Conservation (phyloP, 495 filamentous ascomycete genomes). For the Trichoderma reesei region DNA sequence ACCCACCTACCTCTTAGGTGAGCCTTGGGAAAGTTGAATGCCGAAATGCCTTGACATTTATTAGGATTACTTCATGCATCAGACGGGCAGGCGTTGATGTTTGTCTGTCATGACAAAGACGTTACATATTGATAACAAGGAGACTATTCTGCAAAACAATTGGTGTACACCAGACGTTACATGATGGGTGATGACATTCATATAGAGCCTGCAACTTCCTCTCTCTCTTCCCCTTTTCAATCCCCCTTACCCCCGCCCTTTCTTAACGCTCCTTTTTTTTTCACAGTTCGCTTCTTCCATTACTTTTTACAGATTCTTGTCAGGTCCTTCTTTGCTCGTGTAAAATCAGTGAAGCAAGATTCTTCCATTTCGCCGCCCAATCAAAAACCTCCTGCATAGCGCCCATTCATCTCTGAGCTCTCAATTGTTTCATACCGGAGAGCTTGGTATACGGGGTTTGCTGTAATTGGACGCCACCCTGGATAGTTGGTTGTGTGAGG, state of each 20-base stretch:
- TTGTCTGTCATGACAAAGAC: conserved; percentile 6
- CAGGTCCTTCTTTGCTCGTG: neutral
- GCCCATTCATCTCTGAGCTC: neutral
- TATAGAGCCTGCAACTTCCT: neutral
- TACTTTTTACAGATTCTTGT: neutral
- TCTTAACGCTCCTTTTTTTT: too few relatives aligned
- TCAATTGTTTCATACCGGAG: neutral
- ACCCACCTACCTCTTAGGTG: too few relatives aligned
- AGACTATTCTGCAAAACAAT: conserved; percentile 5
- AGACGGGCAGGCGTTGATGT: neutral
- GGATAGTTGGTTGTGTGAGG: neutral
- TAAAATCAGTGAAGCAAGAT: neutral
- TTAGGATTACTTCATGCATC: neutral
- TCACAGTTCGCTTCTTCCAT: neutral
- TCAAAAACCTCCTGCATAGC: neutral
- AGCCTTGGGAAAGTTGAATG: too few relatives aligned
- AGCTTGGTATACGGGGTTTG: neutral
- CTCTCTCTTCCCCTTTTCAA: neutral
- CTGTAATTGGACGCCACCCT: neutral
- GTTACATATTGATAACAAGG: conserved; percentile 4
- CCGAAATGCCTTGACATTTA: too few relatives aligned
- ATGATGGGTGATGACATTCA: neutral
- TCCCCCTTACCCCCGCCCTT: neutral
- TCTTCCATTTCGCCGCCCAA: neutral
- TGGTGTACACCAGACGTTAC: conserved; percentile 1